Evolutionary conservation across 148 eudicot species (phyloP).

Genomic region (Camellia sinensis): DNA sequence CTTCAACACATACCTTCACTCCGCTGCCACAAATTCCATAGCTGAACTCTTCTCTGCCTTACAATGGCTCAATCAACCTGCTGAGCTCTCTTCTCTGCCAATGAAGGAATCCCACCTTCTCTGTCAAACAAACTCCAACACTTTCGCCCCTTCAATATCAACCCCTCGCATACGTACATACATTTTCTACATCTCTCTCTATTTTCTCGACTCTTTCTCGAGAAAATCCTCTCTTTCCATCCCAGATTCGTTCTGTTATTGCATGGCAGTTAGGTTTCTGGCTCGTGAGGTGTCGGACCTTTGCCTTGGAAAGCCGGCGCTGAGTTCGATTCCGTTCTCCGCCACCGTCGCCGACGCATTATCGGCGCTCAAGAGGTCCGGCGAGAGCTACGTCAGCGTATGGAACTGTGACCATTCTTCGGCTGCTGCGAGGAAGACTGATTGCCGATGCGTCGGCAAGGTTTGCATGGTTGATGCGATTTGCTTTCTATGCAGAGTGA

Average conservation of each 20-base stretch:
- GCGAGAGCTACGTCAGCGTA: conserved; percentile 49
- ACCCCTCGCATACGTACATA: not conserved
- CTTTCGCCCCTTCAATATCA: not conserved
- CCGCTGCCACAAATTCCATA: too few species aligned
- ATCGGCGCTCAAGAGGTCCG: conserved; percentile 48
- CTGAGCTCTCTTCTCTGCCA: too few species aligned
- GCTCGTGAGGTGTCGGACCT: conserved; percentile 64
- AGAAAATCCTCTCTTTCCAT: too few species aligned
- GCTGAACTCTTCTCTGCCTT: too few species aligned
- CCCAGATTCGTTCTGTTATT: conserved; percentile 11
- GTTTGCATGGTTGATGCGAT: conserved; percentile 63
- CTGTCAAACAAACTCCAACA: too few species aligned
- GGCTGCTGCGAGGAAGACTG: conserved; percentile 1
- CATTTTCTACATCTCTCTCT: not conserved
- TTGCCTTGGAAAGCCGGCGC: conserved; percentile 83
- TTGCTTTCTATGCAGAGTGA: conserved; percentile 52
- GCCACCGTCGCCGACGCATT: conserved; percentile 65
- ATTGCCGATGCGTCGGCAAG: conserved; percentile 55
- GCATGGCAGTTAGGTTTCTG: conserved; percentile 66
- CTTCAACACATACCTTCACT: too few species aligned
- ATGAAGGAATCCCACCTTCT: too few species aligned
- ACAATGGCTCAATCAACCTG: too few species aligned
- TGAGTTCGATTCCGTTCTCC: conserved; percentile 45
- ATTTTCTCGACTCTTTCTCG: too few species aligned
- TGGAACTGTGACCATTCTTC: conserved; percentile 35